Evolutionary conservation across 1,284 basidiomycete species (phyloP), one percentile per base, ranked within the genome.

Genomic region (Ceratobasidium sp.): DNA sequence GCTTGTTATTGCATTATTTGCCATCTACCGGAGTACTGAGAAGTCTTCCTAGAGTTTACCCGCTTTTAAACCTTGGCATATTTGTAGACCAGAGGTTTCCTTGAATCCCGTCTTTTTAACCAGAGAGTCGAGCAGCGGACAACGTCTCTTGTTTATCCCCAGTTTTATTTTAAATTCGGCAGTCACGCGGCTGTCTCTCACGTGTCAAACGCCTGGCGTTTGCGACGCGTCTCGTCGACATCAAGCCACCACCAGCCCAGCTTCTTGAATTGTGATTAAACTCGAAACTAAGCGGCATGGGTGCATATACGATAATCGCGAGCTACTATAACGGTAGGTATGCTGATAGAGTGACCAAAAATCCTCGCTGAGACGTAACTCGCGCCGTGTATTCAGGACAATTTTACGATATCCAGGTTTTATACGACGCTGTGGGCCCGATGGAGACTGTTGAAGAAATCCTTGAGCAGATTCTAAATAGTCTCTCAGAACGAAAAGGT

Each of bases 301-400:
- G 46, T 19, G 14, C n/a, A 7, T 48, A 19, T 19, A 48, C 14
- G 46, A 16, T 48, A 19, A n/a, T n/a, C 4, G 54, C 54, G 6
- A 58, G 27, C 19, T 58, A 58, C 31, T 58, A 58, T 34, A 34
- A 58, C 7, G 54, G 54, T 58, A 14, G n/a, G 9, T 34, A 48
- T 48, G 14, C 14, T 19, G 46, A 6, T 19, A 1, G 1, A 48
- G 16, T 48, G 29, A 11, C 19, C 19, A 31, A 27, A 24, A 53
- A 53, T 27, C 3, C n/a, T n/a, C 2, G 24, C 11, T 11, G 8
- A 8, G 16, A 31, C 11, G 16, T 29, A 16, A 14, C n/a, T 16
- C 7, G 4, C 51, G 9, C 9, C 49, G 8, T n/a, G 13, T 51
- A 9, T 14, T 37, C 29, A 58, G 54, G 54, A 34, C 54, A 14